These are phyloP conservation scores for Jatropha multifida DNA, from an alignment of 441 rosid genomes.

Conservation along the genomic window DNA sequence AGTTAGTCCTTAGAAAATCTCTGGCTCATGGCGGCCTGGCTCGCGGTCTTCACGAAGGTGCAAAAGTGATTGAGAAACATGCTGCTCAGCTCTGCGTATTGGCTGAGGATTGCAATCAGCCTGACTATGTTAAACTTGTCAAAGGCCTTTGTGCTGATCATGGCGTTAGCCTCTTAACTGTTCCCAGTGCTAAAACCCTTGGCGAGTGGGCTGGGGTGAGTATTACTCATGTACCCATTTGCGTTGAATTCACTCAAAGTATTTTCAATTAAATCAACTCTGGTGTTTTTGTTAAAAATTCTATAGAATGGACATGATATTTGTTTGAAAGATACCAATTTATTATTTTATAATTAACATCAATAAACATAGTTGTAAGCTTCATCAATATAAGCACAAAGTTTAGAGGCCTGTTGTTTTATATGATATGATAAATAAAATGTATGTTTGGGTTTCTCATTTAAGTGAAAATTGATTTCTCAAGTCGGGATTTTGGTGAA, in stretches of 20 bases:
- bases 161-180: conserved; percentile 56
- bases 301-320: background rate
- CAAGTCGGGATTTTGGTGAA: background rate
- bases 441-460: background rate
- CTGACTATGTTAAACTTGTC: conserved; percentile 82
- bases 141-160: conserved; percentile 91
- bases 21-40: conserved; percentile 80
- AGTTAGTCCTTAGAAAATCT: conserved; percentile 72
- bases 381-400: background rate
- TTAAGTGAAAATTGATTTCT: background rate
- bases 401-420: background rate
- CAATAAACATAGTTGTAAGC: background rate
- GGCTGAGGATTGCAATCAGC: conserved; percentile 93
- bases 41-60: conserved; percentile 79
- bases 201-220: conserved; percentile 99
- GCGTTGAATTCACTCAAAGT: background rate
- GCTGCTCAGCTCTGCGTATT: conserved; percentile 71
- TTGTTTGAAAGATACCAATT: background rate
- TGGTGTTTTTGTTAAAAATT: background rate
- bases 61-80: conserved; percentile 86
- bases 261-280: background rate
- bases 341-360: background rate
- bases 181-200: conserved; percentile 82
- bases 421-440: background rate
- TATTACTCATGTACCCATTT: conserved; percentile 1